Evolutionary conservation across 2,329 filamentous ascomycete species (phyloP).

Genomic region (Hawksworthiomyces lignivorus): DNA sequence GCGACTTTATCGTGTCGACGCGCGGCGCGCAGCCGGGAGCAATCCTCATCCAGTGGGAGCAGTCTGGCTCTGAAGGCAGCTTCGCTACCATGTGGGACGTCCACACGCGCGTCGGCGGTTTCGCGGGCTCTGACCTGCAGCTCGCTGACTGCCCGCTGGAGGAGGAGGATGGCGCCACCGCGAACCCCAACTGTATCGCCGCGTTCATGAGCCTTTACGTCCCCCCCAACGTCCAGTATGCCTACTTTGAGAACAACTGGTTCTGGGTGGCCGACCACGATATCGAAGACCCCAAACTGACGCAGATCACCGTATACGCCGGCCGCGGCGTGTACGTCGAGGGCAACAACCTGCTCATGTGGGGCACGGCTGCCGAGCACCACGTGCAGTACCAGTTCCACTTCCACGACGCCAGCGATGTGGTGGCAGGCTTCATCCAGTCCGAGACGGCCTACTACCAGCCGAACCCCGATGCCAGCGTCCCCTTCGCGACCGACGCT

Average conservation of each 20-base stretch:
- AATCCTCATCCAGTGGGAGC: constrained; percentile 67
- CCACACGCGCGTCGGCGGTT: constrained; percentile 66
- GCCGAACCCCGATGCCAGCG: constrained; percentile 40
- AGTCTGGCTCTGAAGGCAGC: constrained; percentile 41
- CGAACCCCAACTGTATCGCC: constrained; percentile 50
- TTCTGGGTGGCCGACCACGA: constrained; percentile 60
- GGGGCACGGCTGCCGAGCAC: constrained; percentile 59
- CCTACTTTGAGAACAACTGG: constrained; percentile 49
- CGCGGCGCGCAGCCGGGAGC: constrained; percentile 60
- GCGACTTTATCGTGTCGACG: constrained; percentile 60
- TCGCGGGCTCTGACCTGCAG: constrained; percentile 58
- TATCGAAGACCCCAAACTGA: constrained; percentile 25
- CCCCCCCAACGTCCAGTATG: constrained; percentile 32
- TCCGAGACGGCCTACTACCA: constrained; percentile 68
- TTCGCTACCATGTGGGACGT: constrained; percentile 33
- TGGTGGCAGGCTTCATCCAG: constrained; percentile 60
- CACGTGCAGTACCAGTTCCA: constrained; percentile 61
- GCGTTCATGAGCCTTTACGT: constrained; percentile 47
- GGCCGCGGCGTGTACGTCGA: constrained; percentile 43
- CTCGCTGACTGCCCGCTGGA: constrained; percentile 47
- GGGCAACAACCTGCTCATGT: constrained; percentile 48
- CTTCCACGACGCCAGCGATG: constrained; percentile 49
- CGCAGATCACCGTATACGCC: constrained; percentile 38
- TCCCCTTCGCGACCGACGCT: constrained; percentile 17
- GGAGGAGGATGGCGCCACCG: constrained; percentile 28